Evolutionary conservation across 331 rosid genomes (phyloP).

Genomic region (Phaseolus coccineus): DNA sequence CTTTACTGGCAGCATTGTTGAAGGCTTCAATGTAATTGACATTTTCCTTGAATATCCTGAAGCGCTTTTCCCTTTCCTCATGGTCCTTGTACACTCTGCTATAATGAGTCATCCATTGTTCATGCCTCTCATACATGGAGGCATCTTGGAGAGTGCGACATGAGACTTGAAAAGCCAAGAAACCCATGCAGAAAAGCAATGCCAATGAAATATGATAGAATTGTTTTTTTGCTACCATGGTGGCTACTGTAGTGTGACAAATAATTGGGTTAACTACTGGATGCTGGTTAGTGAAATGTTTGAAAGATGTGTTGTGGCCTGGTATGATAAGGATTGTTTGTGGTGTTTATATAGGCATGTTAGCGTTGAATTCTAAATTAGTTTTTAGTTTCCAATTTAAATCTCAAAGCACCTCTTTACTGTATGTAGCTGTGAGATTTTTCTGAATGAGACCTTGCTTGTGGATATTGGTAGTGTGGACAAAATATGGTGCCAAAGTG

Average conservation of each 20-base stretch:
- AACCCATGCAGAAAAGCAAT: not conserved
- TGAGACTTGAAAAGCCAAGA: conserved; percentile 40
- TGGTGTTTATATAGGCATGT: not conserved
- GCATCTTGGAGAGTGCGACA: conserved; percentile 50
- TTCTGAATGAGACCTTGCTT: no score
- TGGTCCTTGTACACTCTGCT: no score
- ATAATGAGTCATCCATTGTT: no score
- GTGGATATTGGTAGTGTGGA: not conserved
- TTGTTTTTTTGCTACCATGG: not conserved
- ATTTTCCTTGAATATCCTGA: no score
- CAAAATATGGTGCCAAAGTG: not conserved
- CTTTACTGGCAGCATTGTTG: no score
- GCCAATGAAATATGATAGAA: not conserved
- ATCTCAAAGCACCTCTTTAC: not conserved
- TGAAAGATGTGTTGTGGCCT: conserved; percentile 32
- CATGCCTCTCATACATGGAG: not conserved
- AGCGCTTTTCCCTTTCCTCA: no score
- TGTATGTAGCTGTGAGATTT: no score
- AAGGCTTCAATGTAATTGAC: no score
- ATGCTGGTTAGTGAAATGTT: conserved; percentile 9
- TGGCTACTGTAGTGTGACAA: not conserved
- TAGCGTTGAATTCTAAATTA: conserved; percentile 1
- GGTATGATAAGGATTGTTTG: not conserved
- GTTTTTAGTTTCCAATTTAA: not conserved
- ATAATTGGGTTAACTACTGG: not conserved